Evolutionary conservation across 2,329 filamentous ascomycete genomes (phyloP), one percentile per base, ranked within the genome.

Genomic region (Scopulariopsis brevicaulis): DNA sequence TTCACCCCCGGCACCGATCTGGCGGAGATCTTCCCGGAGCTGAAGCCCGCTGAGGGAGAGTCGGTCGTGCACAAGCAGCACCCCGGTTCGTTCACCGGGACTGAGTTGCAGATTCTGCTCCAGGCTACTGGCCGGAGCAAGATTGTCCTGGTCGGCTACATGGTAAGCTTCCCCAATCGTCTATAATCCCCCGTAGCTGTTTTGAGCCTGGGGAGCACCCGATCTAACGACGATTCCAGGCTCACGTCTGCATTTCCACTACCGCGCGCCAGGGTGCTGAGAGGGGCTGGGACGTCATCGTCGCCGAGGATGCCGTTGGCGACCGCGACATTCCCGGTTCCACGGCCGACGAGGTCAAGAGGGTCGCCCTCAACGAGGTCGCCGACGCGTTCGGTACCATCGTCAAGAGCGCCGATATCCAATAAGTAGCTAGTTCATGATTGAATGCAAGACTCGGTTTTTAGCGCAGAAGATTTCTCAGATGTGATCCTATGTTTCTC

Each of bases 321-420:
- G 84, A 87, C 67, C 69, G 85, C 10, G 77, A 87, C 65, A 85
- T 88, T 52, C 85, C 85, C 1, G 84, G 84, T 1, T 79, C 77
- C 0, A 71, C 73, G 6, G 83, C 79, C 0, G 75, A 77, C 12
- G 76, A 84, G 58, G 65, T 86, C 24, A 69, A 71, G 1, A 66
- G 70, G 67, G 76, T 79, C 60, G 74, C 74, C 2, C 68, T 88
- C 62, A 73, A 74, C 6, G 84, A 87, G 68, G 69, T 88, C 65
- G 81, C 65, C 0, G 85, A 88, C 75, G 78, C 74, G 1, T 86
- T 87, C 68, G 84, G 75, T 0, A 86, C 82, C 0, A 72, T 87
- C 7, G 71, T 86, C n/a, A 60, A 67, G 60, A 69, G 66, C 59
- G 62, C 62, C 37, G 64, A 67, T 14, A 67, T 71, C 51, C 58